phyloP scores from a whole-genome alignment of 2,329 filamentous ascomycete genomes.

The Paecilomyces sp. region DNA sequence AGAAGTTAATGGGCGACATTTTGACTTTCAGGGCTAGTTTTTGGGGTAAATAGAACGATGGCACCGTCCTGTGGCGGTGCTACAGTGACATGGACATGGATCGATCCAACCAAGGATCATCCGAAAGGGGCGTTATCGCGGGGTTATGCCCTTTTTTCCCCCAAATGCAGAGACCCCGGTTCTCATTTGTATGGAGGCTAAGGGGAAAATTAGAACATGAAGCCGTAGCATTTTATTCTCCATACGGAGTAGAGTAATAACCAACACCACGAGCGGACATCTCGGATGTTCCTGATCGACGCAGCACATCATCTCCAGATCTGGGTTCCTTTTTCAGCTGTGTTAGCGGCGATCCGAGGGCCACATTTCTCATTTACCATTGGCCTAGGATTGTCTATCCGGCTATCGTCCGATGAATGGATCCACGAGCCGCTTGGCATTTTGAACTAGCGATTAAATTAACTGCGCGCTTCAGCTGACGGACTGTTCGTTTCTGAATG shows the following conservation, averaged over 20 bases:
- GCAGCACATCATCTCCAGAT: not conserved
- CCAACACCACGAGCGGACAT: not conserved
- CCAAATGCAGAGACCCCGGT: not conserved
- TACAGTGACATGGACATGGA: not conserved
- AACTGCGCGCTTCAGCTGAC: slow-evolving; percentile 1
- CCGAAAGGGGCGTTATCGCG: not conserved
- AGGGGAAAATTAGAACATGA: not conserved
- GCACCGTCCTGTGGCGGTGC: not conserved
- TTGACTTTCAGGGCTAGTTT: not conserved
- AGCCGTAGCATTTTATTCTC: not conserved
- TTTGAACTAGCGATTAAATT: slow-evolving; percentile 8
- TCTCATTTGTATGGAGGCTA: not conserved
- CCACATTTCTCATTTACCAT: not conserved
- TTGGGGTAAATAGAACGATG: not conserved
- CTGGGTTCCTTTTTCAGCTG: not conserved
- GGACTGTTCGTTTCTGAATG: not conserved
- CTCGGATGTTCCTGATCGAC: not conserved
- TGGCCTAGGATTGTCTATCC: not conserved
- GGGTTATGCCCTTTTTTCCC: too few relatives aligned
- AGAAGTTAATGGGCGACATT: not conserved
- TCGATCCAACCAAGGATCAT: not conserved
- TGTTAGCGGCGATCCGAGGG: not conserved
- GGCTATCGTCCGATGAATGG: not conserved
- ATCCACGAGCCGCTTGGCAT: slow-evolving; percentile 1
- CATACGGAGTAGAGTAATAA: not conserved